These are phyloP conservation scores for Corchorus capsularis DNA, from an alignment of 345 rosid genomes.

Conservation along the genomic window DNA sequence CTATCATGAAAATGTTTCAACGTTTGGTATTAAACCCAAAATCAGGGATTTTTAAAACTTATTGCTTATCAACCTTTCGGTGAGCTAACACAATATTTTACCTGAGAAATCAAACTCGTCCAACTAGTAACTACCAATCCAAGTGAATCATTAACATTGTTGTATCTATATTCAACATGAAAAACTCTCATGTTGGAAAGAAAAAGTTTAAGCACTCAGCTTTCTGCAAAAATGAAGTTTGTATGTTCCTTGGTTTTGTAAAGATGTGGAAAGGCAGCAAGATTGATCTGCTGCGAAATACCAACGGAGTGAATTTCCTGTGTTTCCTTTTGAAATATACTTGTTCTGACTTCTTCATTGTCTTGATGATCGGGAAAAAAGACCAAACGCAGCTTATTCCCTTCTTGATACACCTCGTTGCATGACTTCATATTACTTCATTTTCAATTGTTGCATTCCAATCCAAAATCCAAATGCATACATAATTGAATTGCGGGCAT, in stretches of 20 bases:
- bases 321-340: not conserved
- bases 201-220: not conserved
- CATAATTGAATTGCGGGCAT: not conserved
- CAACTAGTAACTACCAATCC: not conserved
- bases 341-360: not conserved
- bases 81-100: not conserved
- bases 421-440: not conserved
- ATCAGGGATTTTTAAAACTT: no score
- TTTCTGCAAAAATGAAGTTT: not conserved
- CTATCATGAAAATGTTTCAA: not conserved
- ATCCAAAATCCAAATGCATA: not conserved
- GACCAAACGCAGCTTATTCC: not conserved
- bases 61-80: no score
- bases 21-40: no score
- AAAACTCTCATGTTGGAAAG: not conserved
- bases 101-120: not conserved
- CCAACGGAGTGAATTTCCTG: not conserved
- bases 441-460: not conserved
- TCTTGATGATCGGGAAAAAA: not conserved
- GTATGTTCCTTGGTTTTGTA: not conserved
- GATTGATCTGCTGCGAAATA: not conserved
- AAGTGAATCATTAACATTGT: not conserved
- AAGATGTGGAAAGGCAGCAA: not conserved
- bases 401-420: not conserved
- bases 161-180: not conserved